A percentile compares a stretch with the other conserved stretches of the same genome.
These are phyloP conservation scores for Colletotrichum aenigma DNA, from an alignment of 2,329 filamentous ascomycete species.

Conservation along the genomic window DNA sequence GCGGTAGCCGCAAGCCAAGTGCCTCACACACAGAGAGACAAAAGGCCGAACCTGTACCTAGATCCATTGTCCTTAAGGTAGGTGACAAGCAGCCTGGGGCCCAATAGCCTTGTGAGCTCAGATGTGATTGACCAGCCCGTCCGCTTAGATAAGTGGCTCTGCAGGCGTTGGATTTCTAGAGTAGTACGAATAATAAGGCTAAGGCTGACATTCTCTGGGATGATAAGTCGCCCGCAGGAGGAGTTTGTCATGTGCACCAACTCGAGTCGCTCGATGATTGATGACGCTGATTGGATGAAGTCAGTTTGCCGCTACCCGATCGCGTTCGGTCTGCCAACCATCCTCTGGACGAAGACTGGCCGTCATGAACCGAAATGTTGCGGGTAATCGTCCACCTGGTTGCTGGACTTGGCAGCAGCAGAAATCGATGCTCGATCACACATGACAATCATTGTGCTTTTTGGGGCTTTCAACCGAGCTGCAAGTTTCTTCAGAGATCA, in stretches of 20 bases:
- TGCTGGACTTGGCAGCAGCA: not conserved
- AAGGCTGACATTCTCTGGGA: not conserved
- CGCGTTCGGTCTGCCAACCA: not conserved
- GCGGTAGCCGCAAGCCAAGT: not conserved
- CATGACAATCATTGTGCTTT: not conserved
- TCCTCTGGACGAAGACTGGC: not conserved
- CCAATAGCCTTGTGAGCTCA: not conserved
- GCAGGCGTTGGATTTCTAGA: not conserved
- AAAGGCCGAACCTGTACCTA: not conserved
- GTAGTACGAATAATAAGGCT: not conserved
- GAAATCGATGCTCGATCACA: not conserved
- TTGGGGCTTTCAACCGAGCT: not conserved
- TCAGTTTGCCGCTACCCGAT: not conserved
- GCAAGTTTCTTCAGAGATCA: not conserved
- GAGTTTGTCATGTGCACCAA: conserved; percentile 10
- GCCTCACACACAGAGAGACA: not conserved
- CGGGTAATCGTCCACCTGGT: not conserved
- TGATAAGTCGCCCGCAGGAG: not conserved
- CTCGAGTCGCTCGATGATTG: not conserved
- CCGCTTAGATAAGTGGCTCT: not conserved
- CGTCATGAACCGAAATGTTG: not conserved
- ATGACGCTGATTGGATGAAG: not conserved
- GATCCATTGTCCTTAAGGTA: not conserved
- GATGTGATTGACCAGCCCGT: not conserved
- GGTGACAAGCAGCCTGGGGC: not conserved